Conservation (phyloP, 192 early-diverging fungal species). For the Backusella sp. region DNA sequence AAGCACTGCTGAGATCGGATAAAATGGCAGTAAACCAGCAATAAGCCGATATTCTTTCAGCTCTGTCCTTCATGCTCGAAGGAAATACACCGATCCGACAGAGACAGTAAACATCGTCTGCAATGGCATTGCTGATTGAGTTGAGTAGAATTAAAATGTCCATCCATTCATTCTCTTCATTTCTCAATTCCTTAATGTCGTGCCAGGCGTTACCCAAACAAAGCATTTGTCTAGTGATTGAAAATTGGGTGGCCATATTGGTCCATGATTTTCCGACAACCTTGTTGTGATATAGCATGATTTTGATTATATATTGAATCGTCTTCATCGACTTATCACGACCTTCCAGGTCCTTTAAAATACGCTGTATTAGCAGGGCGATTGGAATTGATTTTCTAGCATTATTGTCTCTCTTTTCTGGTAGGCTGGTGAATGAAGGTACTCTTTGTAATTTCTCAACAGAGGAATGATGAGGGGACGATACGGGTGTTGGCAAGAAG, state of each 20-base stretch:
- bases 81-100: constrained; percentile 66
- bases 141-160: constrained; percentile 13
- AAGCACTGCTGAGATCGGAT: constrained; percentile 60
- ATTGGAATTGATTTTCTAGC: neutral
- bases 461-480: neutral
- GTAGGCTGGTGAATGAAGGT: neutral
- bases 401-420: neutral
- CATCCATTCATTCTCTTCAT: constrained; percentile 8
- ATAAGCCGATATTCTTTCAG: constrained; percentile 62
- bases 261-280: constrained; percentile 31
- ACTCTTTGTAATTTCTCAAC: neutral
- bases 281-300: constrained; percentile 55
- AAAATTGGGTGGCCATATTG: constrained; percentile 64
- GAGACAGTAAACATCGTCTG: constrained; percentile 76
- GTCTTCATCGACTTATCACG: constrained; percentile 84
- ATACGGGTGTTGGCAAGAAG: neutral
- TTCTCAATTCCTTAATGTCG: constrained; percentile 52
- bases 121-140: constrained; percentile 55
- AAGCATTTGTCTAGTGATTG: constrained; percentile 71
- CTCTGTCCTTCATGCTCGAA: constrained; percentile 40
- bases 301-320: constrained; percentile 72
- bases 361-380: constrained; percentile 41
- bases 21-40: constrained; percentile 71
- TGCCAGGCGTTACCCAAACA: constrained; percentile 69
- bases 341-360: constrained; percentile 74